Conservation (phyloP, 371 early-diverging fungal genomes). For the Blakeslea trispora region DNA sequence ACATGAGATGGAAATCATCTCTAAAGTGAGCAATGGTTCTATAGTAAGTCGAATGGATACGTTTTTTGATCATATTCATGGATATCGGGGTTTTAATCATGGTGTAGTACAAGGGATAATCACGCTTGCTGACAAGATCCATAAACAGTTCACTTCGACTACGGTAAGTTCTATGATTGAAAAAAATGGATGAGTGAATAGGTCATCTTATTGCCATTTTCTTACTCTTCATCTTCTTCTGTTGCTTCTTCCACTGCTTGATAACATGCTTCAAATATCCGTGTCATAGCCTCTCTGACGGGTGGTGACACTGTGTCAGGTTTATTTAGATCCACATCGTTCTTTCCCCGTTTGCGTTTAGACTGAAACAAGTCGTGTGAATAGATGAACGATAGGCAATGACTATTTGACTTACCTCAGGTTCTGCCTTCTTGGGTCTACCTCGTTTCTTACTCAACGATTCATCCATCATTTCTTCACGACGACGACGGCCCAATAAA, state of each 20-base stretch:
- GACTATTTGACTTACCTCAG: too few relatives aligned
- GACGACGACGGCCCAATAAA: conserved; percentile 20
- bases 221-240: conserved; percentile 50
- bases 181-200: too few relatives aligned
- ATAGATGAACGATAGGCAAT: too few relatives aligned
- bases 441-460: conserved; percentile 48
- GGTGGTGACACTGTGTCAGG: conserved; percentile 29
- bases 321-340: conserved; percentile 21
- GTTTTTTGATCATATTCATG: conserved; percentile 68
- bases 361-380: too few relatives aligned
- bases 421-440: conserved; percentile 33
- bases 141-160: conserved; percentile 69
- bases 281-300: conserved; percentile 54
- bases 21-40: conserved; percentile 53
- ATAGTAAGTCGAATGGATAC: conserved; percentile 59
- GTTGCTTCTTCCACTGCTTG: conserved; percentile 56
- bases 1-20: conserved; percentile 73
- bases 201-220: too few relatives aligned
- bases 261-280: conserved; percentile 50
- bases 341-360: conserved; percentile 28
- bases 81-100: conserved; percentile 86
- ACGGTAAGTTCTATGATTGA: conserved; percentile 17
- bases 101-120: conserved; percentile 85
- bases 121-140: conserved; percentile 72
- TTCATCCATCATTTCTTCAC: conserved; percentile 14